Conservation (phyloP, 768 basidiomycete species). For the Leccinum longicurvipes region DNA sequence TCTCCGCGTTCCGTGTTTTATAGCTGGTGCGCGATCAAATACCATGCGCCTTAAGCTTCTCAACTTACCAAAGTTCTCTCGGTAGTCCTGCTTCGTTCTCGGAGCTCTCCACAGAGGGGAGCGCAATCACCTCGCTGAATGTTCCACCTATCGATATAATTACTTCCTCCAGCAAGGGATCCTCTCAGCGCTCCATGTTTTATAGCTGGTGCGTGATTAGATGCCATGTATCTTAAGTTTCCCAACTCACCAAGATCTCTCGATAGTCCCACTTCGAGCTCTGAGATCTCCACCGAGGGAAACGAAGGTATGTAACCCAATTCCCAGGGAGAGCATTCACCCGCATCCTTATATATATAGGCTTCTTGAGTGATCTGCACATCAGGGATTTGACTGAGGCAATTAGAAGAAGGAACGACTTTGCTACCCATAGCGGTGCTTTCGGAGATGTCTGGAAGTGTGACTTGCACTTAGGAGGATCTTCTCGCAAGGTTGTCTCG, state of each 20-base stretch:
- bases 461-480: constrained; percentile 6
- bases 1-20: constrained; percentile 1
- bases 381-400: background rate
- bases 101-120: no score
- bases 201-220: no score
- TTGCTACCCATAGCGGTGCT: constrained; percentile 7
- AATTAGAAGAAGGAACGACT: constrained; percentile 4
- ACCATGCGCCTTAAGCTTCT: background rate
- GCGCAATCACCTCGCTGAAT: no score
- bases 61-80: constrained; percentile 1
- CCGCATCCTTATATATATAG: constrained; percentile 1
- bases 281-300: constrained; percentile 6
- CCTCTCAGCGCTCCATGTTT: no score
- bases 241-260: constrained; percentile 6
- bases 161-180: no score
- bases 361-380: background rate
- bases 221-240: no score
- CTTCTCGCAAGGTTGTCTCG: constrained; percentile 4
- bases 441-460: constrained; percentile 27
- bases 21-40: constrained; percentile 6
- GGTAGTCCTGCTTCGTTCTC: no score
- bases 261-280: constrained; percentile 8
- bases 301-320: constrained; percentile 3
- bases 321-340: background rate
- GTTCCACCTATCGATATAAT: no score